Evolutionary conservation across 495 filamentous ascomycete genomes (phyloP).

Genomic region (Penicillium pancosmium): DNA sequence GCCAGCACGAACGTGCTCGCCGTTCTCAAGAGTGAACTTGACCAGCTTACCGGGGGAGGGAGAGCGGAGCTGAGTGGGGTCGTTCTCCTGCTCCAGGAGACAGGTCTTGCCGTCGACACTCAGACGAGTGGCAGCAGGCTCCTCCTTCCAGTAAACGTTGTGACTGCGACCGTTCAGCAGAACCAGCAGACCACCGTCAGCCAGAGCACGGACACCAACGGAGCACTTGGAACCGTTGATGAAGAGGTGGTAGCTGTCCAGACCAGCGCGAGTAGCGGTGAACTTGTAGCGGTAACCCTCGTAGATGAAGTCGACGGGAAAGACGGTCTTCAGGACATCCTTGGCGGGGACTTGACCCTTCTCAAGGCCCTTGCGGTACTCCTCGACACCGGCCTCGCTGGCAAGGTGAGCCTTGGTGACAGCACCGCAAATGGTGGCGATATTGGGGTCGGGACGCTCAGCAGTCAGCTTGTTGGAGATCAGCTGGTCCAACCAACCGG

Average conservation of each 20-base stretch:
- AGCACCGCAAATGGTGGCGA: constrained; percentile 92
- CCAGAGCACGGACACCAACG: constrained; percentile 87
- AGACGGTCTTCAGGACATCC: constrained; percentile 96
- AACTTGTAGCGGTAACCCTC: constrained; percentile 97
- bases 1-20: constrained; percentile 89
- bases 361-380: constrained; percentile 88
- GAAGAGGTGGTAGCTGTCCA: constrained; percentile 96
- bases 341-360: constrained; percentile 96
- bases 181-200: constrained; percentile 93
- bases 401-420: constrained; percentile 93
- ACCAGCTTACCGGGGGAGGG: constrained; percentile 97
- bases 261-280: constrained; percentile 89
- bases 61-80: constrained; percentile 93
- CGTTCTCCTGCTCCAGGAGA: constrained; percentile 97
- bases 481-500: constrained; percentile 97
- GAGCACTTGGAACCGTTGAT: constrained; percentile 98
- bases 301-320: constrained; percentile 98
- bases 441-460: constrained; percentile 88
- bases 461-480: constrained; percentile 97
- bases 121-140: constrained; percentile 90
- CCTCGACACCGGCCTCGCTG: constrained; percentile 81
- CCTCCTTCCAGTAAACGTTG: constrained; percentile 99
- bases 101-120: constrained; percentile 98
- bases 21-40: constrained; percentile 97
- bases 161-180: constrained; percentile 88